Base-by-base conservation (phyloP, 1,139 yeast species). In the Pichia sp. region DNA sequence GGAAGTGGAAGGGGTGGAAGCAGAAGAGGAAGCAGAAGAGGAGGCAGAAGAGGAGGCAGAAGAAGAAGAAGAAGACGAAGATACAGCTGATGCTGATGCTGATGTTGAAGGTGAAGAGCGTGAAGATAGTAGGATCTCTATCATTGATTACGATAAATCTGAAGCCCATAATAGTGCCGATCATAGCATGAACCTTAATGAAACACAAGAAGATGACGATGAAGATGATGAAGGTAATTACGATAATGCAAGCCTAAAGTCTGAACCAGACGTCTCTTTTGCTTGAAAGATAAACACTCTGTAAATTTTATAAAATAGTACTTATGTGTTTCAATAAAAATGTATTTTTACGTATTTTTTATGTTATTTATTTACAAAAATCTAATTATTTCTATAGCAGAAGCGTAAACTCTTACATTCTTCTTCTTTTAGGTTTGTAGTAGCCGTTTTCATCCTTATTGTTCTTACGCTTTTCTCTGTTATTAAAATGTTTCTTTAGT, bases 401-500 rank as follows among this genome's bases (percentile, higher is more conserved):
- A 29, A 29, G 34, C 16, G 5, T 29, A 9, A 22, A 2, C 13
- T 12, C 15, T 26, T 42, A 26, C 23, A 18, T 46, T 39, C 51
- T 56, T 52, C 55, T 76, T 65, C 77, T 82, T 65, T 81, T 85
- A 24, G 80, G 70, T 58, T 77, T 84, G 59, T 85, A 86, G 57
- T 71, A 81, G 0, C 95, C 95, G 61, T 79, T 84, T 38, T 78
- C 90, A 61, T 86, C 95, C 63, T 79, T 84, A 47, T 76, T 80
- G 46, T 75, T 80, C 62, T 77, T 84, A 62, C 95, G 76, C 72
- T 83, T 85, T 56, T 85, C 92, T 64, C 94, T 78, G 40, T 78
- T 76, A 58, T 83, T 76, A 44, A 74, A 78, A 67, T 89, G 95
- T 64, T 85, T 86, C 67, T 74, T 82, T 58, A 86, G 63, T 67